These are phyloP conservation scores for Acanthamoeba triangularis DNA, from an alignment of 208 protist species.

Conservation along the genomic window DNA sequence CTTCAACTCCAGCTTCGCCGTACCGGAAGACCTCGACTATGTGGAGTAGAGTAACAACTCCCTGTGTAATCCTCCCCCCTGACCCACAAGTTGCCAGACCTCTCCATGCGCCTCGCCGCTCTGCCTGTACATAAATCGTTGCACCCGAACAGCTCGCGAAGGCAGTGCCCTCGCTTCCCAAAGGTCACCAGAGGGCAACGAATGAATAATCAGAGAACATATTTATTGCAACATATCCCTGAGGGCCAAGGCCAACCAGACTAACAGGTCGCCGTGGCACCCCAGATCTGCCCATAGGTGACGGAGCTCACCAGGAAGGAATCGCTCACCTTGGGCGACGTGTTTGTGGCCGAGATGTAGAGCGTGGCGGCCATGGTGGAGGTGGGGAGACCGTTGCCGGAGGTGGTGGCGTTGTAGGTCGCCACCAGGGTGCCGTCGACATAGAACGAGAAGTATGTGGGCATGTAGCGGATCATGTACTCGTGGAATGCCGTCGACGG, in stretches of 20 bases:
- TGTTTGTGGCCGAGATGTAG: neutral
- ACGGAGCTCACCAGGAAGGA: neutral
- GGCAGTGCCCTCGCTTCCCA: too few species aligned
- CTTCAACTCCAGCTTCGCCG: constrained; percentile 80
- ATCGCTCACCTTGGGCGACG: neutral
- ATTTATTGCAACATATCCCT: too few species aligned
- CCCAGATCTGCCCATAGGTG: neutral
- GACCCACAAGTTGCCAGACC: too few species aligned
- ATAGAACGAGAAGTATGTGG: constrained; percentile 5
- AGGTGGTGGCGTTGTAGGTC: neutral
- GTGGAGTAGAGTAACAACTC: too few species aligned
- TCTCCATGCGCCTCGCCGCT: too few species aligned
- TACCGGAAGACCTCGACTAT: constrained; percentile 84
- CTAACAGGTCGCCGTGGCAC: neutral
- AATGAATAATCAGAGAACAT: too few species aligned
- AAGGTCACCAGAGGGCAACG: too few species aligned
- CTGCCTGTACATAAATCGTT: too few species aligned
- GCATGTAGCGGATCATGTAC: constrained; percentile 22
- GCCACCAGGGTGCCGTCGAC: neutral
- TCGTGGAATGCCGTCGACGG: neutral
- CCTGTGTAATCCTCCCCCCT: too few species aligned
- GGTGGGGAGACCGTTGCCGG: neutral
- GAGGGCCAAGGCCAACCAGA: too few species aligned
- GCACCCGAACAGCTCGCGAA: too few species aligned
- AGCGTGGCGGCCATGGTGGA: neutral